Percentiles rank a stretch among this genome's conserved stretches.
Evolutionary conservation across 2,329 filamentous ascomycete species (phyloP).

Genomic region (Cryphonectria japonica): DNA sequence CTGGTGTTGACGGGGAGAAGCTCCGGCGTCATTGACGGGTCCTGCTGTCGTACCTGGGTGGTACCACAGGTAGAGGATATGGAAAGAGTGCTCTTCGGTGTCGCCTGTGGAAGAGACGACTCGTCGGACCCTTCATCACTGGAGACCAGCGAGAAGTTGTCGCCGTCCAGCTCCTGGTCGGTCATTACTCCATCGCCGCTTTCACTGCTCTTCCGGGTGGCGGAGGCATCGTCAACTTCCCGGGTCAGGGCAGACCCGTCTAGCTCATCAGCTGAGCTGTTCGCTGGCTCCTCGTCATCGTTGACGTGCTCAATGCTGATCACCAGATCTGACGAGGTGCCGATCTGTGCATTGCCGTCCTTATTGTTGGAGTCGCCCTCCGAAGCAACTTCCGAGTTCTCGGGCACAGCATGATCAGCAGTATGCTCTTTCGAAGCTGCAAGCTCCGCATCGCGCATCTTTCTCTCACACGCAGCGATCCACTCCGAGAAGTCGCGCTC

Average conservation of each 20-base stretch:
- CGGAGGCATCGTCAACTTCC: constrained; percentile 14
- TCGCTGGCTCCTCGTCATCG: background rate
- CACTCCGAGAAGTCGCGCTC: constrained; percentile 81
- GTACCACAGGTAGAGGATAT: constrained; percentile 7
- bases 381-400: background rate
- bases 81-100: constrained; percentile 12
- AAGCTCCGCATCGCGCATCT: constrained; percentile 70
- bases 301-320: constrained; percentile 22
- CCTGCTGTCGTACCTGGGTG: constrained; percentile 10
- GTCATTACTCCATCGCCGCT: background rate
- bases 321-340: constrained; percentile 12
- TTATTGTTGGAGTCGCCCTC: background rate
- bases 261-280: constrained; percentile 3
- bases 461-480: constrained; percentile 76
- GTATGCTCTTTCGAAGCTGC: constrained; percentile 23
- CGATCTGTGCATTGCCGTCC: background rate
- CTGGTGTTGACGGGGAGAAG: constrained; percentile 12
- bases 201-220: background rate
- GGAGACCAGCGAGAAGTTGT: constrained; percentile 16
- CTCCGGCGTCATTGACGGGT: constrained; percentile 24
- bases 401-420: background rate
- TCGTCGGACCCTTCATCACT: background rate
- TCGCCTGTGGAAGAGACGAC: constrained; percentile 5
- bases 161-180: constrained; percentile 16
- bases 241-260: constrained; percentile 15